Conservation (phyloP, 352 stramenopile genomes). For the Thalassiosira exigua region DNA sequence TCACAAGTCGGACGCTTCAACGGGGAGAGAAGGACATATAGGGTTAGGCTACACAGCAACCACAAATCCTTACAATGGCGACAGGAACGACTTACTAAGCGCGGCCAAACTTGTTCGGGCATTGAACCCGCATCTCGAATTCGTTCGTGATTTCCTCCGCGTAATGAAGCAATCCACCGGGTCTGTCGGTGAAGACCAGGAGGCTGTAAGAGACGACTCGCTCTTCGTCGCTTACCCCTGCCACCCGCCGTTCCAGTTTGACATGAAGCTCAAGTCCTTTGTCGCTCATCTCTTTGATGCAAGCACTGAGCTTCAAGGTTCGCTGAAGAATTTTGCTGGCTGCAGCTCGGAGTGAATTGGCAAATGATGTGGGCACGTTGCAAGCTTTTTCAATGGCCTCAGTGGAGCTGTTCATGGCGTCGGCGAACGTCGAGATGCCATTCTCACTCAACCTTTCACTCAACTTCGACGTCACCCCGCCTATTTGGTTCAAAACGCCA, state of each 20-base stretch:
- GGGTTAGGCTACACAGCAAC: neutral
- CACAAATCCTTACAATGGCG: too few species aligned
- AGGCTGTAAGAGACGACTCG: conserved; percentile 50
- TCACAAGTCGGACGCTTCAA: conserved; percentile 42
- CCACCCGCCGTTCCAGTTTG: conserved; percentile 37
- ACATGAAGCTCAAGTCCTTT: conserved; percentile 46
- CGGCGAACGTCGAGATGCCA: conserved; percentile 74
- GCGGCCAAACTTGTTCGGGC: conserved; percentile 46
- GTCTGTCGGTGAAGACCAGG: conserved; percentile 48
- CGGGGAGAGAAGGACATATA: neutral
- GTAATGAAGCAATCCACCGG: conserved; percentile 48
- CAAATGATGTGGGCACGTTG: conserved; percentile 63
- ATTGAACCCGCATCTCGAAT: conserved; percentile 21
- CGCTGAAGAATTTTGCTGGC: conserved; percentile 62
- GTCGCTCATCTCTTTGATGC: conserved; percentile 28
- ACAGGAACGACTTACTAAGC: conserved; percentile 45
- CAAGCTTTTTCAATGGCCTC: conserved; percentile 61
- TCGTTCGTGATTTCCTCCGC: conserved; percentile 42
- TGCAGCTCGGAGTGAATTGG: conserved; percentile 59
- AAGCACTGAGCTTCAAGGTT: conserved; percentile 65
- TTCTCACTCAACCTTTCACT: conserved; percentile 55
- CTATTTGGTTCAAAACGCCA: conserved; percentile 80
- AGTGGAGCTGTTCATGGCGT: conserved; percentile 64
- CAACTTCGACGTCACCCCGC: conserved; percentile 3
- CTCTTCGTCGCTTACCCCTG: conserved; percentile 10